phyloP scores from a whole-genome alignment of 306 rosid genomes.

The Canavalia gladiata region DNA sequence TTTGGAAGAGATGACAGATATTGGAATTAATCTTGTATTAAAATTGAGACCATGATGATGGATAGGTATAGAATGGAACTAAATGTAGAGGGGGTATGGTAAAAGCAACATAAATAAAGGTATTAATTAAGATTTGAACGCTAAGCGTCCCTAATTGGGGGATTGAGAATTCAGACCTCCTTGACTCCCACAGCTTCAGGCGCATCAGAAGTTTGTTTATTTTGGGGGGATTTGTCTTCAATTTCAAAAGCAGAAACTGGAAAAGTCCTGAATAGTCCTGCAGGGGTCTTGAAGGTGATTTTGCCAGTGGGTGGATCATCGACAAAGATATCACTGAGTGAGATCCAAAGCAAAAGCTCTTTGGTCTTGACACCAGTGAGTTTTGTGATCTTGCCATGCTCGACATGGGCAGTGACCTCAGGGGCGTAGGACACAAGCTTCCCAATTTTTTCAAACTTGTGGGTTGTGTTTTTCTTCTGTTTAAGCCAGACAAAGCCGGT shows the following conservation, averaged over 20 bases:
- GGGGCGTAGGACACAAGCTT: constrained; percentile 68
- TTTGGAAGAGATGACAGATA: too few relatives aligned
- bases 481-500: constrained; percentile 90
- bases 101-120: neutral
- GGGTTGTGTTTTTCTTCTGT: constrained; percentile 70
- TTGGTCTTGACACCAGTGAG: constrained; percentile 85
- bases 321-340: constrained; percentile 68
- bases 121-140: neutral
- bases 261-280: constrained; percentile 71
- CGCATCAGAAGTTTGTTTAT: constrained; percentile 34
- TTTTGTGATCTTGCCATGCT: constrained; percentile 71
- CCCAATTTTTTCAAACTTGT: constrained; percentile 85
- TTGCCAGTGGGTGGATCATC: constrained; percentile 82
- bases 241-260: constrained; percentile 70
- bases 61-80: neutral
- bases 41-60: too few relatives aligned
- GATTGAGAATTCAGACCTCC: constrained; percentile 51
- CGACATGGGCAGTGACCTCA: constrained; percentile 76
- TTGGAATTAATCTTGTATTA: neutral
- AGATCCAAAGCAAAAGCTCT: constrained; percentile 87
- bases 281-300: constrained; percentile 71
- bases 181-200: constrained; percentile 44
- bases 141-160: too few relatives aligned
- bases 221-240: constrained; percentile 50
- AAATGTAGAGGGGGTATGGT: neutral